Evolutionary conservation across 73 alveolate species (phyloP).

Genomic region (Paramecium primaurelia): DNA sequence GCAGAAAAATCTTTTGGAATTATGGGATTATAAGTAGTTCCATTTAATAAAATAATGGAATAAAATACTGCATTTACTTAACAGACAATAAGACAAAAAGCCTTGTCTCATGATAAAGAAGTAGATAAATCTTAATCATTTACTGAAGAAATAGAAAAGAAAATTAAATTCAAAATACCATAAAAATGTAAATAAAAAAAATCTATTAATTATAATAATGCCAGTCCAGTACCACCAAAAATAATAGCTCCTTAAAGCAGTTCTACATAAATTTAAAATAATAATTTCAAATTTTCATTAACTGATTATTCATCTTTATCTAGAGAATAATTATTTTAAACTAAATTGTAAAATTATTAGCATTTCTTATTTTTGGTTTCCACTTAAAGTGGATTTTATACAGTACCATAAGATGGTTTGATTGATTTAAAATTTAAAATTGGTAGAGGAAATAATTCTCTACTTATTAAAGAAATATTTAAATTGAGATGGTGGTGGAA

Average conservation of each 20-base stretch:
- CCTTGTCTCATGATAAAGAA: not conserved
- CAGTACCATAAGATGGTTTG: not conserved
- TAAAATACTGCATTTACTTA: not conserved
- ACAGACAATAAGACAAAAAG: not conserved
- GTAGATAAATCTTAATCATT: not conserved
- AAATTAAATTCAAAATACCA: not conserved
- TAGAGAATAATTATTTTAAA: not conserved
- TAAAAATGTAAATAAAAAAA: not conserved
- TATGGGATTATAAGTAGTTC: not conserved
- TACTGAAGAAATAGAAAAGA: not conserved
- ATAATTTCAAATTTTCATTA: conserved; percentile 4
- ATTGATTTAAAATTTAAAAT: conserved; percentile 3
- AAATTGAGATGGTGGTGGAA: conserved; percentile 47
- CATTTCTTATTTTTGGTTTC: conserved; percentile 3
- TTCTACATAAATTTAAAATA: not conserved
- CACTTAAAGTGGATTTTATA: conserved; percentile 11
- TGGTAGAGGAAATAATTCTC: conserved; percentile 30
- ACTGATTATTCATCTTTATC: not conserved
- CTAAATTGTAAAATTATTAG: conserved; percentile 9
- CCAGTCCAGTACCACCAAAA: not conserved
- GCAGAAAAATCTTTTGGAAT: not conserved
- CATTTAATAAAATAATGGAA: not conserved
- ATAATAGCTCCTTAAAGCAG: not conserved
- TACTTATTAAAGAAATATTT: not conserved
- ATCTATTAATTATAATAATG: not conserved